These are phyloP conservation scores for Singerocomus rubriflavus DNA, from an alignment of 1,284 basidiomycete species.

Conservation along the genomic window DNA sequence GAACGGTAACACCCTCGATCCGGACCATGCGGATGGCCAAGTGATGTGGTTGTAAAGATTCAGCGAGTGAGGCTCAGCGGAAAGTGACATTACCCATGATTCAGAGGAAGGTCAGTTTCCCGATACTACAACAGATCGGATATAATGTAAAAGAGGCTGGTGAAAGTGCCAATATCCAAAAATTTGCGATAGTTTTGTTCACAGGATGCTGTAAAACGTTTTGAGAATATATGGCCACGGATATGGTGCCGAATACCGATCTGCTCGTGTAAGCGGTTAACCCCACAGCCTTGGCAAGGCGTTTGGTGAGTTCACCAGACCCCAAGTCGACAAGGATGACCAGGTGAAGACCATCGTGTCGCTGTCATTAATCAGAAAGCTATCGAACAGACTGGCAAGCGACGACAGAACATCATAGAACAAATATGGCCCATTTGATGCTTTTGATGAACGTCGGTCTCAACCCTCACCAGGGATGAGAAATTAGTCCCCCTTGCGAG, in stretches of 20 bases:
- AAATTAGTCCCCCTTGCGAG: constrained; percentile 1
- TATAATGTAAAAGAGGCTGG: background rate
- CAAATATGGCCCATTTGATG: constrained; percentile 22
- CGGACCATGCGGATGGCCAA: constrained; percentile 48
- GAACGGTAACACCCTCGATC: constrained; percentile 39
- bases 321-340: constrained; percentile 31
- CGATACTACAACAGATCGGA: constrained; percentile 6
- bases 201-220: constrained; percentile 17
- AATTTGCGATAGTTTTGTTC: constrained; percentile 19
- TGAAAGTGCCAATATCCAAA: background rate
- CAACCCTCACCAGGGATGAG: constrained; percentile 1
- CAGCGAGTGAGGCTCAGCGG: constrained; percentile 55
- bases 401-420: constrained; percentile 45
- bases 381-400: constrained; percentile 44
- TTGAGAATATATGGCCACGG: constrained; percentile 20
- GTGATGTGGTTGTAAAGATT: constrained; percentile 41
- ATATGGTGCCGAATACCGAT: constrained; percentile 22
- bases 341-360: constrained; percentile 34
- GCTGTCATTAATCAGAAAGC: constrained; percentile 33
- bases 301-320: constrained; percentile 20
- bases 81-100: constrained; percentile 41
- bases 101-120: constrained; percentile 18
- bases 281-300: background rate
- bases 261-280: constrained; percentile 10
- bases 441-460: constrained; percentile 12